Conservation (phyloP, 306 rosid species). For the Quercus variabilis region DNA sequence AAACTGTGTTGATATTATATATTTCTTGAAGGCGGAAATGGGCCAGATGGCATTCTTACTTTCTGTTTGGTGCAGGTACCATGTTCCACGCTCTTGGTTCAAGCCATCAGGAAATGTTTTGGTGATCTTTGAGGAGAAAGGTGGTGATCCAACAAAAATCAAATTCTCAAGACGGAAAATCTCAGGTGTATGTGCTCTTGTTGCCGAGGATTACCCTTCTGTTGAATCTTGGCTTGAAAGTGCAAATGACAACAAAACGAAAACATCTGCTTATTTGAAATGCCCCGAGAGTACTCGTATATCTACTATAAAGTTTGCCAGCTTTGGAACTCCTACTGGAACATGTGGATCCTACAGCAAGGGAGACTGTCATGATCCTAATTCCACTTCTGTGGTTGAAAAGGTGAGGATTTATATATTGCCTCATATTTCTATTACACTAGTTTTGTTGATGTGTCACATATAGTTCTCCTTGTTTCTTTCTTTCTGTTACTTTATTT, state of each 20-base stretch:
- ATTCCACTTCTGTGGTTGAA: slow-evolving; percentile 52
- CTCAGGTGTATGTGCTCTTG: slow-evolving; percentile 52
- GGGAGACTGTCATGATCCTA: slow-evolving; percentile 81
- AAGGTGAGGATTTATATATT: slow-evolving; percentile 44
- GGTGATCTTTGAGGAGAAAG: slow-evolving; percentile 87
- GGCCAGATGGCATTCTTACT: not conserved
- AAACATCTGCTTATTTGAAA: slow-evolving; percentile 41
- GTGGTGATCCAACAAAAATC: slow-evolving; percentile 76
- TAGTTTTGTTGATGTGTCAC: not conserved
- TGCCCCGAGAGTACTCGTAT: slow-evolving; percentile 50
- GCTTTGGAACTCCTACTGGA: slow-evolving; percentile 83
- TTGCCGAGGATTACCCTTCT: slow-evolving; percentile 63
- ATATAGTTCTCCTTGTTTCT: not conserved
- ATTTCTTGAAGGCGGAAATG: not conserved
- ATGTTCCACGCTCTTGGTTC: slow-evolving; percentile 96
- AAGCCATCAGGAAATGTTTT: slow-evolving; percentile 79
- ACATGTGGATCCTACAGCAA: slow-evolving; percentile 61
- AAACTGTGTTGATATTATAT: not conserved
- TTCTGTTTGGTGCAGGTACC: slow-evolving; percentile 62
- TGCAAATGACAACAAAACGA: slow-evolving; percentile 23
- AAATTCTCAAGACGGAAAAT: slow-evolving; percentile 50
- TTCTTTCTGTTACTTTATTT: not conserved
- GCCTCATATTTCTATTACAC: not conserved
- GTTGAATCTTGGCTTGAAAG: slow-evolving; percentile 38
- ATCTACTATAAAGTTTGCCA: slow-evolving; percentile 64